Percentiles rank a stretch among this genome's conserved stretches.
These are phyloP conservation scores for Sphaceloma murrayae DNA, from an alignment of 2,329 filamentous ascomycete genomes.

Conservation along the genomic window DNA sequence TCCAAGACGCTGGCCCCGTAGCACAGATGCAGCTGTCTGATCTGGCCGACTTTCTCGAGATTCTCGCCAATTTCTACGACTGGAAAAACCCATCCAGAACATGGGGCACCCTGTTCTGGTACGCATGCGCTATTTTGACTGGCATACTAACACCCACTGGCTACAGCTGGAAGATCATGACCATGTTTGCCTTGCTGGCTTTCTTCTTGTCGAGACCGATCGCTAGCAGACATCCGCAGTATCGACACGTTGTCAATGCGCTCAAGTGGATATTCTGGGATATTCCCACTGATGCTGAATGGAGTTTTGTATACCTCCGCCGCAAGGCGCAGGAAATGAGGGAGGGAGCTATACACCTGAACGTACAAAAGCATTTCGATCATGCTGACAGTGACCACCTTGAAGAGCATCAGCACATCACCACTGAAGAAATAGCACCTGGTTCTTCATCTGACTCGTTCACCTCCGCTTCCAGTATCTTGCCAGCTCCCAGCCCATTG, in stretches of 20 bases:
- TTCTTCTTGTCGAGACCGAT: conserved; percentile 33
- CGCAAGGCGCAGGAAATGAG: conserved; percentile 25
- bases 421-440: background rate
- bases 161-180: conserved; percentile 31
- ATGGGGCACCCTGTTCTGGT: conserved; percentile 29
- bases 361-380: background rate
- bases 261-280: conserved; percentile 33
- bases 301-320: conserved; percentile 27
- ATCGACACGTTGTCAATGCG: conserved; percentile 30
- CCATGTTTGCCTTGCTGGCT: conserved; percentile 27
- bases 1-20: conserved; percentile 31
- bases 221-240: conserved; percentile 29
- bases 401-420: background rate
- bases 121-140: conserved; percentile 27
- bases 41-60: conserved; percentile 31
- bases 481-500: background rate
- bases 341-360: conserved; percentile 21
- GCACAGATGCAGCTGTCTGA: conserved; percentile 32
- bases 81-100: conserved; percentile 31
- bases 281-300: conserved; percentile 31
- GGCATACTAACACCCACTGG: conserved; percentile 27
- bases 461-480: background rate
- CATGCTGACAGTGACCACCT: conserved; percentile 1
- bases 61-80: conserved; percentile 31
- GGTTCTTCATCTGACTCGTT: background rate